Evolutionary conservation across 108 stramenopile genomes (phyloP), one percentile per base, ranked within the genome.

Genomic region (Parmales sp.): DNA sequence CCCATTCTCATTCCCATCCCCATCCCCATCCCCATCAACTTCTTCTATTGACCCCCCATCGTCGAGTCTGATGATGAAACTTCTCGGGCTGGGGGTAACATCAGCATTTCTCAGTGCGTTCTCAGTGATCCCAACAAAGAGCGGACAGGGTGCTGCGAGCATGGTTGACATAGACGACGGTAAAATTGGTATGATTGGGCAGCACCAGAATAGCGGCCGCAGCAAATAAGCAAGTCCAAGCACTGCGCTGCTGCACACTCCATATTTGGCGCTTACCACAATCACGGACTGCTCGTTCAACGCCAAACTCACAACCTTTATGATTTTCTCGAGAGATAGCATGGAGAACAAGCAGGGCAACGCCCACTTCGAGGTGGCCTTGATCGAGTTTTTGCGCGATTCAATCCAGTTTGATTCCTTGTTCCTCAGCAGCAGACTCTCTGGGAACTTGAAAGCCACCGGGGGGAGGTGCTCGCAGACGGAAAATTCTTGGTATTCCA

Each of bases 381-480:
- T 34, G 3, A 60, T 60, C 31, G 31, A 34, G 16, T 60, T 34
- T 20, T 34, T 26, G 1, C 54, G 25, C 29, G 36, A 34, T 16
- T 60, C 36, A 34, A 34, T 60, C 54, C 54, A 60, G 28, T 60
- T 60, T 20, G 13, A 34, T 28, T 34, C 29, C 31, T 20, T 34
- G 54, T 34, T 34, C 16, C 25, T 60, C 31, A 28, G 13, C 2
- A 5, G 31, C 7, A 6, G 31, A 28, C 26, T 34, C 9, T 34
- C 31, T 29, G 26, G 20, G 1, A 60, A 34, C 2, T 28, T 60
- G 41, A 60, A 60, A 34, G 54, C 36, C 2, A 60, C 36, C 6
- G 54, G 54, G 28, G 54, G 54, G 9, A 60, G 54, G 31, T 60
- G 54, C 31, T 20, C 36, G 54, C 54, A 60, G 3, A 60, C 54